Evolutionary conservation across 2,329 filamentous ascomycete species (phyloP), one percentile per base, ranked within the genome.

Genomic region (Colletotrichum agaves): DNA sequence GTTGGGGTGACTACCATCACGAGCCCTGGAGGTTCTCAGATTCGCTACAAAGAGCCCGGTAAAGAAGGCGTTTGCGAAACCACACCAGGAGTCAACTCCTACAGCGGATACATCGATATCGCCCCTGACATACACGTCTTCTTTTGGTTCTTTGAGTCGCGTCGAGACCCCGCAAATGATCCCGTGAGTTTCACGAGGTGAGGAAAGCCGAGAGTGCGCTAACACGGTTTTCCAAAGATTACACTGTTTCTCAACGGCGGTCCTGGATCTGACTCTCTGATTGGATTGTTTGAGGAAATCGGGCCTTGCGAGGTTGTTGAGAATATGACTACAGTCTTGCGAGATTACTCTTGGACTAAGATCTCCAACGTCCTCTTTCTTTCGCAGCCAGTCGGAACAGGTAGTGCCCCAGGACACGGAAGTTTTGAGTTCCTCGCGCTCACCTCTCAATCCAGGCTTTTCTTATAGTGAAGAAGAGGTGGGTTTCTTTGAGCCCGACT

Each of bases 111-210:
- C 37, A 59, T 63, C 3, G 61, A 63, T 2, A 49, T 63, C 2
- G 61, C 52, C 11, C 52, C 61, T 4, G 46, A 63, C 19, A 21
- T 59, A 7, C 61, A 63, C 7, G 46, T 59, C 11, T 63, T 63
- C 23, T 59, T 63, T 53, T 63, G 61, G 61, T 63, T 58, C 46
- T 63, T 63, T 13, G 61, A 63, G 35, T 57, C 61, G 1, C 61
- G 61, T 5, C 47, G 61, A 31, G 61, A 63, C 4, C 60, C 60
- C 21, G 60, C 60, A 12, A 62, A 55, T n/a, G 60, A 62, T 23
- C 60, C 60, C 7, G 60, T 62, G 10, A 21, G 56, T 11, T 39
- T 39, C 19, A 39, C 15, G 19, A 11, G 5, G 5, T 11, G n/a
- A n/a, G n/a, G n/a, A n/a, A n/a, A n/a, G n/a, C n/a, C n/a, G n/a